Evolutionary conservation across 352 stramenopile genomes (phyloP), one percentile per base, ranked within the genome.

Genomic region (Phytophthora idaei): DNA sequence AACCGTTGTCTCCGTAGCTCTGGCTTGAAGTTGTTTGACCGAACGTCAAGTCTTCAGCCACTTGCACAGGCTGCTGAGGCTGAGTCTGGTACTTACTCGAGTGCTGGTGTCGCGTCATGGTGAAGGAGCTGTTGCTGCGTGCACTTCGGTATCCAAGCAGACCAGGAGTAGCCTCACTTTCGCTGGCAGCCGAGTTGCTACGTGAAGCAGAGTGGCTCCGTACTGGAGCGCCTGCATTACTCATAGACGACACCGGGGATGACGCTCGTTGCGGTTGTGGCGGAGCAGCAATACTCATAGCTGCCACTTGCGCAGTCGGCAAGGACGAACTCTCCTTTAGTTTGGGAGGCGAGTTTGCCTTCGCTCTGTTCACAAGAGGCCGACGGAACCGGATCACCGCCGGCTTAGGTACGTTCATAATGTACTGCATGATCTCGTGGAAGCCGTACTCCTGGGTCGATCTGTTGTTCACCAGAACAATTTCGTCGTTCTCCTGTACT

Each of bases 351-450:
- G 57, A 48, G 11, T 32, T 44, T 5, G 62, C 64, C 55, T 78
- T 77, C 49, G 39, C 65, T 14, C 55, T 54, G 36, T 75, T 75
- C 1, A 46, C 57, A 5, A 47, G 12, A 34, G 71, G 62, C 2
- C 81, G 76, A 54, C 83, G 82, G 61, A 95, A 95, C 5, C 87
- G 83, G 21, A 95, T 78, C 1, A 93, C 78, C 0, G 85, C 83
- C 5, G 87, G 87, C 74, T 93, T 93, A 54, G 85, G 82, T 44
- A 93, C 83, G 66, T 90, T 87, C 83, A 92, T 92, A 70, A 95
- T 85, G 69, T 91, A 92, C 57, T 89, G 77, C 83, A 95, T 93
- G n/a, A 68, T 90, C 67, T 89, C 80, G 2, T 80, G 77, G 60
- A 95, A 95, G 39, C 85, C 87, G 49, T 78, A 67, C 5, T 87